A percentile compares a stretch with the other conserved stretches of the same genome.
Conservation (phyloP, 2,329 filamentous ascomycete species). For the Alternaria tenuissima region DNA sequence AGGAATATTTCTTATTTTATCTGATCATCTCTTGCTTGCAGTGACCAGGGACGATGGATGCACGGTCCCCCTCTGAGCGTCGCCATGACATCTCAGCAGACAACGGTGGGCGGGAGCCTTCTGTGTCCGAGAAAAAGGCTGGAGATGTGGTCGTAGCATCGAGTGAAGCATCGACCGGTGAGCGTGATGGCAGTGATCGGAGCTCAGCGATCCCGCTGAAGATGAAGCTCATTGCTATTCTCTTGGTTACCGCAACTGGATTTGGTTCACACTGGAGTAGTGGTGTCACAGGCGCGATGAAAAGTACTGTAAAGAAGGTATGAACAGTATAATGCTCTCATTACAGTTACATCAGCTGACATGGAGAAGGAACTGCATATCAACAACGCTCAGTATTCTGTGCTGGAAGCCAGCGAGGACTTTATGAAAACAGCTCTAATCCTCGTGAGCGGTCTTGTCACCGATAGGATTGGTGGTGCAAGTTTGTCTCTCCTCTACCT, state of each 20-base stretch:
- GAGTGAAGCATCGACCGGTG: constrained; percentile 13
- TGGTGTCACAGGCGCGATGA: constrained; percentile 69
- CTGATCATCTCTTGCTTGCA: not conserved
- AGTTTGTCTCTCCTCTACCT: constrained; percentile 18
- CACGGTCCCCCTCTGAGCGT: not conserved
- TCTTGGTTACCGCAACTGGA: constrained; percentile 63
- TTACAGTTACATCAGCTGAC: not conserved
- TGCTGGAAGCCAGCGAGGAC: constrained; percentile 67
- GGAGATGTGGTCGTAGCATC: constrained; percentile 10
- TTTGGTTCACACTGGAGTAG: constrained; percentile 68
- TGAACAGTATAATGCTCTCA: not conserved
- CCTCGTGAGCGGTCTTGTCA: constrained; percentile 63
- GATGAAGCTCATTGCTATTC: constrained; percentile 54
- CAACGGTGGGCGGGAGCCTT: not conserved
- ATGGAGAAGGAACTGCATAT: constrained; percentile 59
- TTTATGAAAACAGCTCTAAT: constrained; percentile 69
- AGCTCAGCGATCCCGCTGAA: constrained; percentile 25
- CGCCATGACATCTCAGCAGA: not conserved
- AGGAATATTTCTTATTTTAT: constrained; percentile 4
- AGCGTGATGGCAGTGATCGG: not conserved
- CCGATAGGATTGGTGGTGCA: constrained; percentile 67
- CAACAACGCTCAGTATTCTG: constrained; percentile 66
- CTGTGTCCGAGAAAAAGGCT: not conserved
- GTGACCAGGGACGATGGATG: not conserved
- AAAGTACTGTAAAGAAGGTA: constrained; percentile 66